These are phyloP conservation scores for Nemania abortiva DNA, from an alignment of 2,329 filamentous ascomycete genomes.

Conservation along the genomic window DNA sequence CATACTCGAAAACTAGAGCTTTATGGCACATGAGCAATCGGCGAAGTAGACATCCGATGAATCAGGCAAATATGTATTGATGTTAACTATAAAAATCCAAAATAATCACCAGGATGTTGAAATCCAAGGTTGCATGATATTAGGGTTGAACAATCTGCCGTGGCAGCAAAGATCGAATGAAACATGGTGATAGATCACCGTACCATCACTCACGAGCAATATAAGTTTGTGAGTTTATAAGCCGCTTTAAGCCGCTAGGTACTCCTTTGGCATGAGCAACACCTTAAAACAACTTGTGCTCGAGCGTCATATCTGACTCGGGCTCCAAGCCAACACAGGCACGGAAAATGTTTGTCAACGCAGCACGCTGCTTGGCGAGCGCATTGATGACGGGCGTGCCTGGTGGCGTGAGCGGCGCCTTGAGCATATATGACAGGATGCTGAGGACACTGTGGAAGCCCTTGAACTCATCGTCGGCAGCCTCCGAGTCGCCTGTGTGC, in stretches of 20 bases:
- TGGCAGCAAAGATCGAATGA: slow-evolving; percentile 28
- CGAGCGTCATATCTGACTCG: slow-evolving; percentile 98
- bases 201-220: slow-evolving; percentile 1
- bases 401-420: slow-evolving; percentile 92
- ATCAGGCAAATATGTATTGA: slow-evolving; percentile 20
- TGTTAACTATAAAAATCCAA: background rate
- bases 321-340: slow-evolving; percentile 96
- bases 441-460: slow-evolving; percentile 97
- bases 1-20: background rate
- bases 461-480: slow-evolving; percentile 76
- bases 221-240: background rate
- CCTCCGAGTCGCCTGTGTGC: slow-evolving; percentile 62
- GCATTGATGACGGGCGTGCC: slow-evolving; percentile 97
- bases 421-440: slow-evolving; percentile 98
- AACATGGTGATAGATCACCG: slow-evolving; percentile 20
- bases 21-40: background rate
- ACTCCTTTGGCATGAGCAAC: background rate
- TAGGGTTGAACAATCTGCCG: slow-evolving; percentile 32
- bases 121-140: slow-evolving; percentile 24
- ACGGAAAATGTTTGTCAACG: slow-evolving; percentile 97
- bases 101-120: slow-evolving; percentile 37
- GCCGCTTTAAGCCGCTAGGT: background rate
- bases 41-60: background rate
- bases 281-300: slow-evolving; percentile 92
- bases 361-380: slow-evolving; percentile 93